Percentiles rank a stretch among this genome's conserved stretches.
Conservation (phyloP, 805 yeast species). For the Saturnispora besseyi region DNA sequence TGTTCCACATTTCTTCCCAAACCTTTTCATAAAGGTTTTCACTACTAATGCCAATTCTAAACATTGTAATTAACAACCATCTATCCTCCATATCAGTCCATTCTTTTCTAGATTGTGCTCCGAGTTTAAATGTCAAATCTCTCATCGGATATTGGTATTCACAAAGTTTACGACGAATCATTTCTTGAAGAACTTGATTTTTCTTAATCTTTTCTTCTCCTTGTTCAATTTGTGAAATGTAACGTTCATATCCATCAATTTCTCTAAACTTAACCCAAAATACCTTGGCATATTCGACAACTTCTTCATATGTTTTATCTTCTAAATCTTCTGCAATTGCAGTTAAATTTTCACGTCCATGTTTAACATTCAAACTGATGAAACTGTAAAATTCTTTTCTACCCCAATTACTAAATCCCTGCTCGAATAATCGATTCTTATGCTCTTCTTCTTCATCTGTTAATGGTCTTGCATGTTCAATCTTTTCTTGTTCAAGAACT, state of each 20-base stretch:
- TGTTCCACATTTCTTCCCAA: constrained; percentile 48
- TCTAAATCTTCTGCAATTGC: constrained; percentile 74
- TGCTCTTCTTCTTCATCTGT: constrained; percentile 71
- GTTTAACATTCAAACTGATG: constrained; percentile 61
- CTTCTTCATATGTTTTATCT: constrained; percentile 73
- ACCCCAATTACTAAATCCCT: constrained; percentile 78
- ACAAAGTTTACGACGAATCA: constrained; percentile 65
- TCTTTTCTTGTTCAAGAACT: constrained; percentile 56
- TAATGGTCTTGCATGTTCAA: constrained; percentile 67
- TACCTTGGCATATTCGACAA: constrained; percentile 61
- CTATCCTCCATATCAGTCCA: constrained; percentile 89
- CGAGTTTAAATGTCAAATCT: constrained; percentile 62
- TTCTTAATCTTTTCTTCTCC: constrained; percentile 80
- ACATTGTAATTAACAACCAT: constrained; percentile 70
- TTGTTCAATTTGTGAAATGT: constrained; percentile 66
- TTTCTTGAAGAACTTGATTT: constrained; percentile 62
- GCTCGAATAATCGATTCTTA: constrained; percentile 46
- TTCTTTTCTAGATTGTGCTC: constrained; percentile 52
- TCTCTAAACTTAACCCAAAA: constrained; percentile 76
- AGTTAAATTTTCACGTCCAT: constrained; percentile 68
- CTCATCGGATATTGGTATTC: constrained; percentile 62
- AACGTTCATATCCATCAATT: constrained; percentile 85
- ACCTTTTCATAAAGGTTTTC: constrained; percentile 73
- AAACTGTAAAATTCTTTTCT: constrained; percentile 83
- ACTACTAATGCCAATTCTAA: constrained; percentile 71